Evolutionary conservation across 306 rosid genomes (phyloP).

Genomic region (Cyamopsis tetragonoloba): DNA sequence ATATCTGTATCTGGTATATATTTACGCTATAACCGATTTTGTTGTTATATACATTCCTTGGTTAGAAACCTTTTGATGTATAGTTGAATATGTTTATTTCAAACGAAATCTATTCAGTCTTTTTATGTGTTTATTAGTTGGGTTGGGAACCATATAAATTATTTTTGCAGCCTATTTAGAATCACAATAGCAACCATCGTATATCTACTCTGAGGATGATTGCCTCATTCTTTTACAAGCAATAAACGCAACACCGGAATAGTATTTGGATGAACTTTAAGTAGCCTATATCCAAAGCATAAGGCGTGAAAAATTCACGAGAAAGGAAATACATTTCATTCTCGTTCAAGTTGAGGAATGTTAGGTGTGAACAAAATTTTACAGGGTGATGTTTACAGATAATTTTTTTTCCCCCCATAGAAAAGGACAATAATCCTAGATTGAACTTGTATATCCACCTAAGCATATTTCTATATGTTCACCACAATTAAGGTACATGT

Average conservation of each 20-base stretch:
- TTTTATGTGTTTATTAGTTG: background rate
- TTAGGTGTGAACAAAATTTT: background rate
- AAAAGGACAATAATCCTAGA: too few relatives aligned
- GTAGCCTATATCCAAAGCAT: background rate
- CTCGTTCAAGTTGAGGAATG: background rate
- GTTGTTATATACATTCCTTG: slow-evolving; percentile 18
- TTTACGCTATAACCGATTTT: slow-evolving; percentile 26
- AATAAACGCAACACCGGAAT: background rate
- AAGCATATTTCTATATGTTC: too few relatives aligned
- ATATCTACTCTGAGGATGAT: background rate
- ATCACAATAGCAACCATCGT: background rate
- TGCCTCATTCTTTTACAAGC: background rate
- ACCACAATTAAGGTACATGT: too few relatives aligned
- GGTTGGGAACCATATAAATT: background rate
- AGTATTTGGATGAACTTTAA: background rate
- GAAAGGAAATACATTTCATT: background rate
- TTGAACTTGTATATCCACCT: too few relatives aligned
- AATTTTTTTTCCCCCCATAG: too few relatives aligned
- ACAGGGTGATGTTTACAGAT: background rate
- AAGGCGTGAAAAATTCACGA: background rate
- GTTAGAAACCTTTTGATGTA: slow-evolving; percentile 11
- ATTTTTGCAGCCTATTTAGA: background rate
- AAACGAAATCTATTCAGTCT: background rate
- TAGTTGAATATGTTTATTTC: slow-evolving; percentile 12
- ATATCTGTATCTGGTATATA: slow-evolving; percentile 37